These are phyloP conservation scores for Hanseniaspora guilliermondii DNA, from an alignment of 805 yeast genomes.

Conservation along the genomic window DNA sequence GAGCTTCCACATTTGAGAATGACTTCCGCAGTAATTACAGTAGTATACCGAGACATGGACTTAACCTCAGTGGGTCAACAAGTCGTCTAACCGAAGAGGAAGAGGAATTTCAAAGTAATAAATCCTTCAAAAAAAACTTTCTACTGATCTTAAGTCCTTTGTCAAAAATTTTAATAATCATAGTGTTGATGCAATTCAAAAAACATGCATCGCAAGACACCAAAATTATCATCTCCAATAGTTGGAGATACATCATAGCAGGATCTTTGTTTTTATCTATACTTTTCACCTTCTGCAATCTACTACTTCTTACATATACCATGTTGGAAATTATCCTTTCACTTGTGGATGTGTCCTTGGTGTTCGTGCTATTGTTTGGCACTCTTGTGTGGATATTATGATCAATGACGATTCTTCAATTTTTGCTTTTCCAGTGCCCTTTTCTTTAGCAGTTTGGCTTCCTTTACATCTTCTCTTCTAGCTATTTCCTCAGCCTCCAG, in stretches of 20 bases:
- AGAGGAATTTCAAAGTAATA: background rate
- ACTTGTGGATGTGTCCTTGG: background rate
- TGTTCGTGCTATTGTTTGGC: slow-evolving; percentile 1
- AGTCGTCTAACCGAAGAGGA: background rate
- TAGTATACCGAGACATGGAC: background rate
- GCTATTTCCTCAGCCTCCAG: slow-evolving; percentile 51
- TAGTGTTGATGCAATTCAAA: slow-evolving; percentile 2
- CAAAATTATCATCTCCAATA: background rate
- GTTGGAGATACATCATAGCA: slow-evolving; percentile 6
- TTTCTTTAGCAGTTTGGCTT: slow-evolving; percentile 46
- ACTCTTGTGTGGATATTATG: slow-evolving; percentile 4
- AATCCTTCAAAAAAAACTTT: background rate
- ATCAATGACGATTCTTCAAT: background rate
- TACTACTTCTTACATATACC: background rate
- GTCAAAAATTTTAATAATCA: background rate
- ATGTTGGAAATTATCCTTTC: background rate
- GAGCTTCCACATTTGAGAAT: background rate
- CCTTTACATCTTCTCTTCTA: slow-evolving; percentile 60
- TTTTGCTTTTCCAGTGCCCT: slow-evolving; percentile 33
- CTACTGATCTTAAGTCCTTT: slow-evolving; percentile 1
- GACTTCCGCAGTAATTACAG: background rate
- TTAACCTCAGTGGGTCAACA: background rate
- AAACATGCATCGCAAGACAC: background rate
- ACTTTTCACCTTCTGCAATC: slow-evolving; percentile 1
- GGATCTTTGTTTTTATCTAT: slow-evolving; percentile 5